Percentiles rank a stretch among this genome's conserved stretches.
phyloP scores from a whole-genome alignment of 495 filamentous ascomycete species.

The Apodospora peruviana region DNA sequence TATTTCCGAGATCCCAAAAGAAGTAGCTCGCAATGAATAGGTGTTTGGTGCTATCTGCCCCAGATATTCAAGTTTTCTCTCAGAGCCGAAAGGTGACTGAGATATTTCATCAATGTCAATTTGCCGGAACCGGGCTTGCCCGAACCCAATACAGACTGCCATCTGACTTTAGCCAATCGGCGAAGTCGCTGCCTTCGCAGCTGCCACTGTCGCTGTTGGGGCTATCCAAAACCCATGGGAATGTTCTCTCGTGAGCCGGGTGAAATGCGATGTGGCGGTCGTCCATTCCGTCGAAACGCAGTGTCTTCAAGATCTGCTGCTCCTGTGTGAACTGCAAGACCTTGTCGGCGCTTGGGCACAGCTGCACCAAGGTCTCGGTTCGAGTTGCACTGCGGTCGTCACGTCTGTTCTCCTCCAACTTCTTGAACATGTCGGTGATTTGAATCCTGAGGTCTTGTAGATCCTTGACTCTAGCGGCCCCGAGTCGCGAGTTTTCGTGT shows the following conservation, averaged over 20 bases:
- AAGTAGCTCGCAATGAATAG: constrained; percentile 1
- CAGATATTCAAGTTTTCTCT: not conserved
- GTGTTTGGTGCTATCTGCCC: not conserved
- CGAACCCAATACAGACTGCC: not conserved
- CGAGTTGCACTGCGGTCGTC: no score
- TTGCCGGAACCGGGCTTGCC: not conserved
- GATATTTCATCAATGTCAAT: constrained; percentile 1
- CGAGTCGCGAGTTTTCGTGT: no score
- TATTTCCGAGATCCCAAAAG: not conserved
- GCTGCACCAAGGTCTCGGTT: no score
- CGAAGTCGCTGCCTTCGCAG: not conserved
- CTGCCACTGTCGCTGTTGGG: not conserved
- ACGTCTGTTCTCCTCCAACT: no score
- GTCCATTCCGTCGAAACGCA: constrained; percentile 1
- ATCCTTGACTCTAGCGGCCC: no score
- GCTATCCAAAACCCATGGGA: constrained; percentile 2
- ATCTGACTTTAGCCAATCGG: not conserved
- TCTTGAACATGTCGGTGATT: no score
- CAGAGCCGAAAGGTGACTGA: not conserved
- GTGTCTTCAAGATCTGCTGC: not conserved
- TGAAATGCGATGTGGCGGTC: not conserved
- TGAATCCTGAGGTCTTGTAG: no score
- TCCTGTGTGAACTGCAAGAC: no score
- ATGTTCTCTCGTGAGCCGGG: not conserved
- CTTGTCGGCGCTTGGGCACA: no score